These are phyloP conservation scores for Picea abies DNA, from an alignment of 83 land plant genomes.

Conservation along the genomic window DNA sequence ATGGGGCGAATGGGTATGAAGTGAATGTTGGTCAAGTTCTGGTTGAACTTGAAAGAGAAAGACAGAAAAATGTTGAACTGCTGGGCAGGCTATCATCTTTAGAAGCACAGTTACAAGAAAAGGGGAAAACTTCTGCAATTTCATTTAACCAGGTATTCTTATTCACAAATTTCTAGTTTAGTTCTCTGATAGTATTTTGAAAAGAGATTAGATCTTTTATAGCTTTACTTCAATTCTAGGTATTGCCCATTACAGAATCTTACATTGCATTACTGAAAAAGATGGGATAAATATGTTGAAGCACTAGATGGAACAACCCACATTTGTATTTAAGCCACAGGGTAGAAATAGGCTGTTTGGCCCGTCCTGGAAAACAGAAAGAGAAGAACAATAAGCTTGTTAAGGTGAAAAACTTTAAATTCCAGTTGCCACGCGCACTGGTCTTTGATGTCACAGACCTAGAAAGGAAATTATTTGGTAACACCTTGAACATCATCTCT, in stretches of 20 bases:
- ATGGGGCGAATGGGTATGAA: constrained; percentile 16
- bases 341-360: background rate
- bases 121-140: constrained; percentile 14
- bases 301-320: background rate
- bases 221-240: background rate
- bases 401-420: background rate
- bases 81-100: constrained; percentile 37
- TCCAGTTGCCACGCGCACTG: background rate
- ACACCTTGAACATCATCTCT: background rate
- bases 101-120: constrained; percentile 40
- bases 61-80: constrained; percentile 43
- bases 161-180: background rate
- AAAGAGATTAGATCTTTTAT: constrained; percentile 1
- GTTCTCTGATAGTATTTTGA: background rate
- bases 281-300: constrained; percentile 1
- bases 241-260: background rate
- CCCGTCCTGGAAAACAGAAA: background rate
- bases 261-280: background rate
- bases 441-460: background rate
- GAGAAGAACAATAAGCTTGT: background rate
- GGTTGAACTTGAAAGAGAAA: constrained; percentile 44
- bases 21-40: constrained; percentile 37
- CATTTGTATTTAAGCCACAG: background rate
- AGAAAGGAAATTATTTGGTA: background rate
- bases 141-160: constrained; percentile 4